Evolutionary conservation across 75 land plant species (phyloP), one percentile per base, ranked within the genome.

Genomic region (Gnetum montanum): DNA sequence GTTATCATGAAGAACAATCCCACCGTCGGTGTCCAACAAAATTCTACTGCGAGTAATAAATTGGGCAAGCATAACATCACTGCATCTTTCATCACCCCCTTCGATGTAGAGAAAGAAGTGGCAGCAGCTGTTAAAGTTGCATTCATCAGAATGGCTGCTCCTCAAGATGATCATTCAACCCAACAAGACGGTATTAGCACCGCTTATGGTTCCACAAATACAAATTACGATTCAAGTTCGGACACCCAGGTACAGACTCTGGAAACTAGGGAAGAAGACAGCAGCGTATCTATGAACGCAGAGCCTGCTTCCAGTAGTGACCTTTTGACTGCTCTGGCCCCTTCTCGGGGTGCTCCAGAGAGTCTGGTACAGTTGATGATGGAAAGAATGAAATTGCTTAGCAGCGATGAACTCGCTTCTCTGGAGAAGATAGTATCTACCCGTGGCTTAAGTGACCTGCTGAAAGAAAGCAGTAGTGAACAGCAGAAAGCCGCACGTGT

Each of bases 21-120:
- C 22, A 31, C 36, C 55, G 33, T 22, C 33, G 31, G 36, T 8
- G 33, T 31, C 24, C 36, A 33, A 31, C 51, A 31, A 28, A 37
- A 48, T 1, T 44, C 43, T 5, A 37, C n/a, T 18, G 22, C 61
- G 4, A 11, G 10, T 31, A 60, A 24, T 30, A 29, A 44, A 12
- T 34, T 64, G 24, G 35, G 60, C 24, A 35, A 22, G 12, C 30
- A 71, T 48, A 60, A 34, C 12, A 34, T 72, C n/a, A 67, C 72
- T 19, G 72, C 74, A n/a, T 59, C 74, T 16, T 45, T 72, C 27
- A 59, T 66, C n/a, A 67, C 74, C 5, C 71, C 74, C 12, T 67
- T 67, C 33, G 71, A 66, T 7, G 74, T 72, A 26, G 74, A 72
- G 64, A 66, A 72, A 57, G 74, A 67, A 43, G 74, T 72, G 2